Conservation (phyloP, 108 stramenopile species). For the Stephanodiscus triporus region DNA sequence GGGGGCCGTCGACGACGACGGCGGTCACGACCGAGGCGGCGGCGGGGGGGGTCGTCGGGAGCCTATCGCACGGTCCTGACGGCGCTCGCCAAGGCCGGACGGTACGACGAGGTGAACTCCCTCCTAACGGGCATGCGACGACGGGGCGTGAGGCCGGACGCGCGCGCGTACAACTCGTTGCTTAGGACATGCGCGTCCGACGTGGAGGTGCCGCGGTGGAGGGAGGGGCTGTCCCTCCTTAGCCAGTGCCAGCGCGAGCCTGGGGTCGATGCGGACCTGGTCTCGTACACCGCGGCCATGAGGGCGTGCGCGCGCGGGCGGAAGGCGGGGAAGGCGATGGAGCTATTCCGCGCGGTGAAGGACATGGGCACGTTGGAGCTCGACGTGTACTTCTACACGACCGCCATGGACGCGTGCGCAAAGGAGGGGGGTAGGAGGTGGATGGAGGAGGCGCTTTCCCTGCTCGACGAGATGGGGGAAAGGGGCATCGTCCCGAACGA, state of each 20-base stretch:
- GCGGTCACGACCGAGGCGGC: background rate
- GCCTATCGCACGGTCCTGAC: conserved; percentile 65
- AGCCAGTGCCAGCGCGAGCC: conserved; percentile 74
- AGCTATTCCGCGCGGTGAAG: conserved; percentile 61
- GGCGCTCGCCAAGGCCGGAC: conserved; percentile 52
- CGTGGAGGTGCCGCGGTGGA: conserved; percentile 53
- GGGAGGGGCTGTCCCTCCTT: conserved; percentile 64
- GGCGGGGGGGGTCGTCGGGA: conserved; percentile 23
- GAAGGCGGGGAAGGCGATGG: conserved; percentile 61
- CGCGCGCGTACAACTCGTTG: conserved; percentile 69
- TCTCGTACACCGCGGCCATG: conserved; percentile 81
- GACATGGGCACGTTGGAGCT: conserved; percentile 56
- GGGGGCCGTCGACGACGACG: conserved; percentile 3
- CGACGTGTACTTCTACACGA: conserved; percentile 81
- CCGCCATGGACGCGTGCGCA: conserved; percentile 82
- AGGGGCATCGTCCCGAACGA: conserved; percentile 65
- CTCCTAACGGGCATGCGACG: conserved; percentile 60
- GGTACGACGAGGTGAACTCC: conserved; percentile 56
- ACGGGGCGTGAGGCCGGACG: conserved; percentile 51
- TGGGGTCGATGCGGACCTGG: conserved; percentile 69
- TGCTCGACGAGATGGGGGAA: conserved; percentile 79
- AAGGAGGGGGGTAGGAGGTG: conserved; percentile 62
- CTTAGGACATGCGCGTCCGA: conserved; percentile 67
- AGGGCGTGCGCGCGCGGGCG: conserved; percentile 74
- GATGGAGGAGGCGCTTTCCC: conserved; percentile 47